phyloP scores from a whole-genome alignment of 2,329 filamentous ascomycete species.

The Sclerotinia trifoliorum region DNA sequence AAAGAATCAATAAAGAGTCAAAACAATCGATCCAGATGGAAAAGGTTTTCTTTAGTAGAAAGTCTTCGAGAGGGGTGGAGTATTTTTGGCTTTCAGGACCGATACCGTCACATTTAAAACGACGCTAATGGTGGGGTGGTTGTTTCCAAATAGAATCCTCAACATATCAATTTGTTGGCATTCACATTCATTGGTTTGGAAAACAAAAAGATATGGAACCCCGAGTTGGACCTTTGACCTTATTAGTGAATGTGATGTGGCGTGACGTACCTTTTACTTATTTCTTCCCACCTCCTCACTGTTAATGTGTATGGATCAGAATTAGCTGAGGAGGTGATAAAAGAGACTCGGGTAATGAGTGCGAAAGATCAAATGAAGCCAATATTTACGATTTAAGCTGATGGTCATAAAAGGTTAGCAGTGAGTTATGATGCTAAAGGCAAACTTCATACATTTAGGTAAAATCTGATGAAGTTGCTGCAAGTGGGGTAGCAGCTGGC shows the following conservation, averaged over 20 bases:
- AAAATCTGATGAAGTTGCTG: not conserved
- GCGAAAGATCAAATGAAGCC: not conserved
- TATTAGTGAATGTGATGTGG: not conserved
- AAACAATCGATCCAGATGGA: not conserved
- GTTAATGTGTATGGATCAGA: not conserved
- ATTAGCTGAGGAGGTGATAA: not conserved
- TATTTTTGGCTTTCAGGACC: constrained; percentile 26
- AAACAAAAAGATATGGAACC: constrained; percentile 16
- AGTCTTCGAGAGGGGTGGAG: constrained; percentile 15
- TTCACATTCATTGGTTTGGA: constrained; percentile 7
- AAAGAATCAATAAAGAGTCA: constrained; percentile 25
- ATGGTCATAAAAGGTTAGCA: not conserved
- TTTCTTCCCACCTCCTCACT: not conserved
- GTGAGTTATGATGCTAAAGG: not conserved
- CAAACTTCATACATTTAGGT: too few species aligned
- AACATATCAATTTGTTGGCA: constrained; percentile 19
- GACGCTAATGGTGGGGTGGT: constrained; percentile 31
- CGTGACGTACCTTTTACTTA: constrained; percentile 3
- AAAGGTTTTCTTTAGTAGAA: constrained; percentile 23
- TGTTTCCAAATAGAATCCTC: constrained; percentile 19
- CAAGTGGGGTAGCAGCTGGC: constrained; percentile 19
- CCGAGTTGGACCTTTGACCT: not conserved
- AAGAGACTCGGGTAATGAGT: not conserved
- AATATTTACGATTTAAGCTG: not conserved
- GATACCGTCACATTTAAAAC: constrained; percentile 26